phyloP scores from a whole-genome alignment of 306 rosid genomes.

The Quercus ilex region DNA sequence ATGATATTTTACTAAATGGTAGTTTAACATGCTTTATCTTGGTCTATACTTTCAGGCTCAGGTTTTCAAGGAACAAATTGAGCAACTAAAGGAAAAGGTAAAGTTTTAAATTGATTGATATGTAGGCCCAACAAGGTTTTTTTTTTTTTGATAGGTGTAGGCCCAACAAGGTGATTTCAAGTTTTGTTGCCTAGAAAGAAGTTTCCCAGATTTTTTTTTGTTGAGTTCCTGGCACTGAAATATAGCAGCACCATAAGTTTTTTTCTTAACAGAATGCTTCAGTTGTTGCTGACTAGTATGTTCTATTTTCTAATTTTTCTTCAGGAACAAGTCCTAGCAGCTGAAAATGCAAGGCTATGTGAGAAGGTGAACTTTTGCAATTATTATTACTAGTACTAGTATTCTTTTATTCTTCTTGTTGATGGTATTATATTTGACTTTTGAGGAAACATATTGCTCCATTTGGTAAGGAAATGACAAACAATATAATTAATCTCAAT shows the following conservation, averaged over 20 bases:
- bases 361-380: conserved; percentile 50
- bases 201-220: background rate
- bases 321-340: conserved; percentile 59
- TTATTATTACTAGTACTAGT: background rate
- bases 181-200: too few relatives aligned
- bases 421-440: background rate
- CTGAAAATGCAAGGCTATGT: conserved; percentile 57
- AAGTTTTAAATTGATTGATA: background rate
- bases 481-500: background rate
- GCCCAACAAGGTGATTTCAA: too few relatives aligned
- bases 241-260: background rate
- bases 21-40: background rate
- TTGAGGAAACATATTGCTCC: background rate
- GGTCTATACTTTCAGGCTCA: conserved; percentile 41
- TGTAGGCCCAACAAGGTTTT: background rate
- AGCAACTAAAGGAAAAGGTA: conserved; percentile 64
- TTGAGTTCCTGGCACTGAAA: background rate
- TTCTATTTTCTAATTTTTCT: background rate
- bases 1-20: background rate
- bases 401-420: background rate
- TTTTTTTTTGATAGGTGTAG: background rate
- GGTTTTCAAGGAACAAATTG: conserved; percentile 56
- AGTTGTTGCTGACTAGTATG: conserved; percentile 7
- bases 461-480: background rate
- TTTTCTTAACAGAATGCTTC: background rate